A percentile compares a stretch with the other conserved stretches of the same genome.
These are phyloP conservation scores for Withania somnifera DNA, from an alignment of 305 asterid genomes.

Conservation along the genomic window DNA sequence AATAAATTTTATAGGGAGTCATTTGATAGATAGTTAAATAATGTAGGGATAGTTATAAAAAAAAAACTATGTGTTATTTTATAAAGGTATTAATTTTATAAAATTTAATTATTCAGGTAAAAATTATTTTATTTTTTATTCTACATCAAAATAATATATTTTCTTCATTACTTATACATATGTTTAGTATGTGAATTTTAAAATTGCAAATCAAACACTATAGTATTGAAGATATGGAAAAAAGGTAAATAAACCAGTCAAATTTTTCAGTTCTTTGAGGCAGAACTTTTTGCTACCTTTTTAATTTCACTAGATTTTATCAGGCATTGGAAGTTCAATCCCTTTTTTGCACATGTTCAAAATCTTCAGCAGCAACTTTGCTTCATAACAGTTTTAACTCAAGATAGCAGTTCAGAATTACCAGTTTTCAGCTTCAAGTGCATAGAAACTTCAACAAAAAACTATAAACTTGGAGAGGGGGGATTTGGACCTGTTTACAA, in stretches of 20 bases:
- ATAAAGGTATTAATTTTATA: no score
- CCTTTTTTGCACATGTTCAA: background rate
- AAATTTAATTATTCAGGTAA: no score
- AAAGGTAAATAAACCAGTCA: background rate
- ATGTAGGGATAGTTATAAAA: no score
- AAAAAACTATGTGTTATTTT: no score
- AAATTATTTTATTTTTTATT: no score
- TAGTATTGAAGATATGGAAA: background rate
- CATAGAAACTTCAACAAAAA: background rate
- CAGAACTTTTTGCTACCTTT: background rate
- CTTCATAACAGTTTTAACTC: background rate
- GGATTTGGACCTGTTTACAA: conserved; percentile 9
- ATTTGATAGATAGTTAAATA: no score
- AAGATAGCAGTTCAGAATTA: background rate
- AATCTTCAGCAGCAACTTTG: background rate
- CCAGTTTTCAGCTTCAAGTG: conserved; percentile 2
- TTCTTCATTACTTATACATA: no score
- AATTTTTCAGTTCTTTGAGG: background rate
- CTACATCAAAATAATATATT: no score
- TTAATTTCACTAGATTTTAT: background rate
- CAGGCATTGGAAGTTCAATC: background rate
- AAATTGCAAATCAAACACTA: no score
- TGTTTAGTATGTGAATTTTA: no score
- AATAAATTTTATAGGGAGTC: no score
- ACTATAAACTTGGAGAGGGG: conserved; percentile 7